Conservation (phyloP, 148 eudicot species). For the Hydrangea macrophylla region DNA sequence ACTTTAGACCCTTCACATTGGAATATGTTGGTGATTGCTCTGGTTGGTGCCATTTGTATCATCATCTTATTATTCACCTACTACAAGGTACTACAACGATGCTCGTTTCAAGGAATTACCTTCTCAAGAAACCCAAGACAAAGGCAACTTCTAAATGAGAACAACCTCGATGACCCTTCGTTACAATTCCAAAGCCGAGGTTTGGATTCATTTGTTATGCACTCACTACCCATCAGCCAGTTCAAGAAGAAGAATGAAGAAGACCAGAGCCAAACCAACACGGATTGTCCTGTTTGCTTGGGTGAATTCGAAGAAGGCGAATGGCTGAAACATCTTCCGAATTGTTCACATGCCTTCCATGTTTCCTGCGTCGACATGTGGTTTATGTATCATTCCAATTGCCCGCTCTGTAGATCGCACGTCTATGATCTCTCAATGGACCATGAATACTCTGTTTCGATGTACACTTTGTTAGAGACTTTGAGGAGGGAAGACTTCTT, state of each 20-base stretch:
- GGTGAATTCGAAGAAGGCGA: slow-evolving; percentile 45
- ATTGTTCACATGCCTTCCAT: slow-evolving; percentile 39
- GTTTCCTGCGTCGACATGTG: slow-evolving; percentile 38
- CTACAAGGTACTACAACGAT: slow-evolving; percentile 18
- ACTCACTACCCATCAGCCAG: slow-evolving; percentile 31
- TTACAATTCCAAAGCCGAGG: slow-evolving; percentile 31
- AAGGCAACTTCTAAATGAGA: slow-evolving; percentile 19
- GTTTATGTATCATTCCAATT: slow-evolving; percentile 42
- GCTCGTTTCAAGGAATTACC: neutral
- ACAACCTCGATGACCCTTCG: slow-evolving; percentile 22
- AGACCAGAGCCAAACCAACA: neutral
- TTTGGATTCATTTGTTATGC: slow-evolving; percentile 28
- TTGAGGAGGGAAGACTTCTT: slow-evolving; percentile 17
- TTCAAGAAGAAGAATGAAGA: slow-evolving; percentile 23
- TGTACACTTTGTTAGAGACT: slow-evolving; percentile 15
- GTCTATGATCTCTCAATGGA: slow-evolving; percentile 13
- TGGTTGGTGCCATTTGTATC: slow-evolving; percentile 18
- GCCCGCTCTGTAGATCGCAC: slow-evolving; percentile 37
- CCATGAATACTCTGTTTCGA: neutral
- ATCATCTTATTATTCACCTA: slow-evolving; percentile 25
- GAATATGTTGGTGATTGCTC: slow-evolving; percentile 25
- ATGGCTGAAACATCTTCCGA: slow-evolving; percentile 33
- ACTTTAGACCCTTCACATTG: slow-evolving; percentile 17
- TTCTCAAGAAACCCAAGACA: slow-evolving; percentile 9
- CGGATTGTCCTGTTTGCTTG: slow-evolving; percentile 43